phyloP scores from a whole-genome alignment of 345 rosid genomes.

The Theobroma cacao region DNA sequence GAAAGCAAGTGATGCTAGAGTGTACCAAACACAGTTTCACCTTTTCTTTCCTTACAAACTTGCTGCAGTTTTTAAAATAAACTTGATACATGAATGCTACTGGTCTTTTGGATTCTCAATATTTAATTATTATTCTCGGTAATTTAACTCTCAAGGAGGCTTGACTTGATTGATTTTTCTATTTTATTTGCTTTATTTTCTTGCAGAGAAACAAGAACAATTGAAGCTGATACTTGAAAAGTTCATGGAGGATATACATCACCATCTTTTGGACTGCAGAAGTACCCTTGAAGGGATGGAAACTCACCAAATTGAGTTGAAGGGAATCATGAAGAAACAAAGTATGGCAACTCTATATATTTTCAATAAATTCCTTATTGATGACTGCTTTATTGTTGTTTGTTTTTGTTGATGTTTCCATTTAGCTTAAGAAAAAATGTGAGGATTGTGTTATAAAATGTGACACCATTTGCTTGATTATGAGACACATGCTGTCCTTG shows the following conservation, averaged over 20 bases:
- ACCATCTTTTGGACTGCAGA: conserved; percentile 58
- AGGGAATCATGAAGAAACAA: conserved; percentile 69
- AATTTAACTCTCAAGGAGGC: neutral
- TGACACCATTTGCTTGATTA: neutral
- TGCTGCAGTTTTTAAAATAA: neutral
- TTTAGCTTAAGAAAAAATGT: neutral
- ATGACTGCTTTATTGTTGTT: neutral
- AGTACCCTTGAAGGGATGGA: conserved; percentile 60
- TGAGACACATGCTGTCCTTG: conserved; percentile 2
- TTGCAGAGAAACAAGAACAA: conserved; percentile 72
- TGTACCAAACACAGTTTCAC: neutral
- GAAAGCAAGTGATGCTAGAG: neutral
- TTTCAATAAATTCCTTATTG: neutral
- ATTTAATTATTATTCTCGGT: neutral
- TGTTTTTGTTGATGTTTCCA: conserved; percentile 1
- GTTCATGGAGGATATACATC: conserved; percentile 59
- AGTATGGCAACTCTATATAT: conserved; percentile 44
- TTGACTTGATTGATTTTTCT: neutral
- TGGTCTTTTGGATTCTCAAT: neutral
- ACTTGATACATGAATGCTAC: neutral
- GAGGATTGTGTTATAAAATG: neutral
- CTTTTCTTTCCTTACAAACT: neutral
- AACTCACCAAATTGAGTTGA: conserved; percentile 57
- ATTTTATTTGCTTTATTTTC: conserved; percentile 16
- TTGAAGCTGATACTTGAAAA: conserved; percentile 62